Base-by-base conservation (phyloP, 176 grass and related monocot species). In the Chloris gayana region DNA sequence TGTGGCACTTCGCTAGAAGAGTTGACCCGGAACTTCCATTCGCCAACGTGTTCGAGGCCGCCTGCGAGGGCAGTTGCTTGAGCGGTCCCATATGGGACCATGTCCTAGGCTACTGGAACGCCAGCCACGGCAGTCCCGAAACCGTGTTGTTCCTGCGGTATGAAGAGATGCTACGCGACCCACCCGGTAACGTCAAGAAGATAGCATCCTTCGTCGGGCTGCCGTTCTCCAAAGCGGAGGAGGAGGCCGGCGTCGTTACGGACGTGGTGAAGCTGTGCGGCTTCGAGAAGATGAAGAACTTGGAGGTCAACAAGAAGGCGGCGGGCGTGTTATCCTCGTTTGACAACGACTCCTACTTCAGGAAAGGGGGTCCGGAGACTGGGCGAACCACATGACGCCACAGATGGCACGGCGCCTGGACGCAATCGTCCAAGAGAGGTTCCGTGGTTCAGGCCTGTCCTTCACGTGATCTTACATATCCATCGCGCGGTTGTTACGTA, bases 101-200 rank as follows among this genome's bases (percentile, higher is more conserved):
- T 19, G 34, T 69, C 22, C 42, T 88, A 0, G 85, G 25, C 3
- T 82, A 87, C 41, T 87, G 64, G 85, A 68, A 18, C 50, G 50
- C 50, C 17, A 53, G 50, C 50, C 19, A 62, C 33, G 37, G 6
- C 9, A 60, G 35, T 2, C 72, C 85, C 0, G 63, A 72, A 11
- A 51, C 17, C 1, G 64, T 83, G 31, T 0, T 87, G n/a, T 81
- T 85, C 71, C 53, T 89, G 30, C 70, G 69, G 46, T 89, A 89
- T 18, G 87, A 89, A 9, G 22, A 89, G 1, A 70, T 89, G 37
- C 42, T 80, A 35, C 7, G 5, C 2, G 76, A 73, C 5, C 82
- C 87, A 0, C 9, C 27, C 4, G 9, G 30, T 0, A 80, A 69
- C 14, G 59, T 80, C 24, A 63, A 0, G 70, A 85, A 47, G 47